Base-by-base conservation (phyloP, 192 early-diverging fungal species). In the Dissophora globulifera region DNA sequence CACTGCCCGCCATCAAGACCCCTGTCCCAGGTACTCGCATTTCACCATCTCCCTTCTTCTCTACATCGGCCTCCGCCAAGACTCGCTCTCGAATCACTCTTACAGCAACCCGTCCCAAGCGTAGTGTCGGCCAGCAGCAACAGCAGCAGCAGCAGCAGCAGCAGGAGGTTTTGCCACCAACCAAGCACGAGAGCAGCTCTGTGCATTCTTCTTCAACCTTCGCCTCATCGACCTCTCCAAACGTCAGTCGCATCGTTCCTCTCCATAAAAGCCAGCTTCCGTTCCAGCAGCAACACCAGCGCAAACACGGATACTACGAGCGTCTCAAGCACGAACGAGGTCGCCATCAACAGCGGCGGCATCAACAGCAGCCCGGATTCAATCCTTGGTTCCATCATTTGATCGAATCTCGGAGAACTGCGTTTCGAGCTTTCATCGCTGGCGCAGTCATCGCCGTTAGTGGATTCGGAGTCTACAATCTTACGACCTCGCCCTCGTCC, bases 231-330 rank as follows among this genome's bases (percentile, higher is more conserved):
- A 47, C 16, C 20, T 33, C 42, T 19, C 42, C 41, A 17, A 27
- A 47, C 10, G 62, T 65, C 62, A 65, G 62, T 53, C 62, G 52
- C 23, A 50, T 67, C 55, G 9, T 35, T 43, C 64, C 53, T n/a
- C 32, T 49, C 29, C n/a, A 17, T 48, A 62, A 50, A 11, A 62
- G 23, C 23, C 41, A 49, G 50, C n/a, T n/a, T n/a, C n/a, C n/a
- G n/a, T n/a, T n/a, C 35, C 51, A 31, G 31, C 51, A 54, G 51
- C 51, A 35, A 35, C 3, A 22, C 2, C 17, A 46, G 20, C 54
- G 20, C 17, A 56, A 66, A 26, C 42, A 49, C 13, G 45, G 45
- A 2, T 50, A 67, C 35, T 31, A 57, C 57, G 57, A 59, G 10
- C 32, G 42, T n/a, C 57, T 48, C 27, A 41, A 46, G 17, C 19